A percentile compares a stretch with the other conserved stretches of the same genome.
Conservation (phyloP, 805 yeast genomes). For the Candida germanica region DNA sequence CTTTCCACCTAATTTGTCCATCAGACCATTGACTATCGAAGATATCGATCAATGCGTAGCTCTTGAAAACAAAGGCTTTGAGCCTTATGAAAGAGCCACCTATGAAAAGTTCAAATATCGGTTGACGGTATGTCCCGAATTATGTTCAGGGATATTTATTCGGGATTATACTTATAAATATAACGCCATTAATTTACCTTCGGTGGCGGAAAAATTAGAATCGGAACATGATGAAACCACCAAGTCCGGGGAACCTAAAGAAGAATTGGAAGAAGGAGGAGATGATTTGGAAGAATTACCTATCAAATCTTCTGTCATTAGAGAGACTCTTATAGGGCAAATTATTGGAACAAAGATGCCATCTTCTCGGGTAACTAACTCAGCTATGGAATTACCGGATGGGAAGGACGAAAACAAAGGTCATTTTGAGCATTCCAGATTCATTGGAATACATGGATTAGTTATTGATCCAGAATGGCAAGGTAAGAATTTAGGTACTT, state of each 20-base stretch:
- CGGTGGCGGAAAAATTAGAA: slow-evolving; percentile 33
- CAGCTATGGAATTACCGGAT: slow-evolving; percentile 59
- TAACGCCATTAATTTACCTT: slow-evolving; percentile 41
- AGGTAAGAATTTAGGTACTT: slow-evolving; percentile 78
- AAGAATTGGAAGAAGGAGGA: slow-evolving; percentile 12
- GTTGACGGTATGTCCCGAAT: slow-evolving; percentile 80
- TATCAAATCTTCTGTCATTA: slow-evolving; percentile 45
- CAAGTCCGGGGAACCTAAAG: slow-evolving; percentile 7
- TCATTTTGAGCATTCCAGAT: slow-evolving; percentile 71
- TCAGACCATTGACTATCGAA: slow-evolving; percentile 75
- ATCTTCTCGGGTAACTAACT: slow-evolving; percentile 49
- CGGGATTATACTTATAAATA: slow-evolving; percentile 56
- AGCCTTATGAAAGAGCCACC: slow-evolving; percentile 62
- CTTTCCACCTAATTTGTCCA: slow-evolving; percentile 45
- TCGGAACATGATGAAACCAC: slow-evolving; percentile 20
- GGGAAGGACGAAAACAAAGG: slow-evolving; percentile 39
- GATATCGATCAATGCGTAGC: slow-evolving; percentile 62
- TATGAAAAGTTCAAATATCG: slow-evolving; percentile 64
- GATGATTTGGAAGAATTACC: slow-evolving; percentile 42
- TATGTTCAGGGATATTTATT: slow-evolving; percentile 82
- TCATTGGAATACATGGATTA: slow-evolving; percentile 79
- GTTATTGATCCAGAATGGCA: slow-evolving; percentile 76
- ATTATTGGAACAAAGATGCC: slow-evolving; percentile 72
- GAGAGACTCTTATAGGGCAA: slow-evolving; percentile 75
- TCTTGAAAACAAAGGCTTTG: slow-evolving; percentile 67